Base-by-base conservation (phyloP, 1,284 basidiomycete genomes). In the Cutaneotrichosporon mucoides region DNA sequence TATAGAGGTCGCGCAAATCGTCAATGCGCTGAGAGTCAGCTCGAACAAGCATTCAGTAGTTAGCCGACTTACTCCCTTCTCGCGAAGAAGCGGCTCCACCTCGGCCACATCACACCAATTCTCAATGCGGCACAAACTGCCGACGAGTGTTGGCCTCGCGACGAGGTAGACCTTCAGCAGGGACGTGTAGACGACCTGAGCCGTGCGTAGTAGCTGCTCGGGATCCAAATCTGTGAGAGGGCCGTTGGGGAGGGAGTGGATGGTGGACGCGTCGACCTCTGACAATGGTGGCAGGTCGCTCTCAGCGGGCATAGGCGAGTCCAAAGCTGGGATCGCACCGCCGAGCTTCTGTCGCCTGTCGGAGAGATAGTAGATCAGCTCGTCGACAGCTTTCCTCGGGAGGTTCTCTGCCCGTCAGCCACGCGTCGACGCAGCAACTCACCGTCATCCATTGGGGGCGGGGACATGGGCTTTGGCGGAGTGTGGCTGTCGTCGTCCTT, bases 41-140 rank as follows among this genome's bases (percentile, higher is more conserved):
- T 62, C 33, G 43, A 6, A 12, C n/a, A 34, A 15, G 34, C 33
- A 2, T 53, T n/a, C n/a, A n/a, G n/a, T n/a, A n/a, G n/a, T n/a
- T n/a, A n/a, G 12, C 6, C 4, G 24, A 68, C 82, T 57, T 64
- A 92, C 92, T 83, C 89, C 87, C 37, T 88, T 84, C 40, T 86
- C 85, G 64, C 85, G 83, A 46, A 99, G 78, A 58, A 93, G 84
- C 71, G 89, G 90, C 73, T 98, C 93, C 0, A 99, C 92, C 72
- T 98, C 92, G 1, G 87, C 86, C 0, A 98, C 92, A 71, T 98
- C 92, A 77, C 94, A 98, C 92, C 93, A 99, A 76, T 98, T 98
- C 16, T 90, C 86, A 42, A 95, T 82, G 42, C 96, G 84, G 76
- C 95, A 98, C 46, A 99, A 77, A 33, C 91, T 86, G 0, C 91